Base-by-base conservation (phyloP, 371 early-diverging fungal species). In the Massospora cicadina region DNA sequence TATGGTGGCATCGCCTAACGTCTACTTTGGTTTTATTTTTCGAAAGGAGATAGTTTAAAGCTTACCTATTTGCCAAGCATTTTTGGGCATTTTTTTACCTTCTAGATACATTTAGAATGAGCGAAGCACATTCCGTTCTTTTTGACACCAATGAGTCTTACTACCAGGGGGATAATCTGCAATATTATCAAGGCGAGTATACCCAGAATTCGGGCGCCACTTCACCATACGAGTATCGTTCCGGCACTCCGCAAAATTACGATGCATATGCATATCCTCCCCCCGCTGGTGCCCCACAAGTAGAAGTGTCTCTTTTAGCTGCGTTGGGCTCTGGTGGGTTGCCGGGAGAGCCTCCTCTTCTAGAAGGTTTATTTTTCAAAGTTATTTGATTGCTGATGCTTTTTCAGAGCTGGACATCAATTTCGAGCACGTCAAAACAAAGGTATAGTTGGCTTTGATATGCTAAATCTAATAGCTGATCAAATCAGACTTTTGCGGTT, bases 261-360 rank as follows among this genome's bases (percentile, higher is more conserved):
- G 43, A 43, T 43, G 17, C 43, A 43, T 43, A 43, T 17, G 43
- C 43, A 43, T 43, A 43, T 17, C 43, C 43, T 10, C 43, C 43
- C 17, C 43, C 43, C 17, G 43, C 43, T 43, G 43, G 43, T 10
- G 43, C 43, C 17, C 43, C 43, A 10, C 43, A 43, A 43, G 43
- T 43, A 43, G 10, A 43, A 43, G 43, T 43, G 5, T 43, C 43
- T 10, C 17, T 43, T 43, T 76, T 75, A 75, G 70, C 84, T 13
- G 88, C 88, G 21, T 86, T 88, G 75, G 85, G 89, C 17, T 83
- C 93, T 3, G 93, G 93, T 32, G 93, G 89, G 10, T 83, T 84
- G 68, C 83, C 86, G 54, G 89, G 85, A 67, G 95, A 94, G 70
- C 87, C 88, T 55, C 90, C 93, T 17, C 75, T 94, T 63, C 67